Base-by-base conservation (phyloP, 495 filamentous ascomycete species). In the Apiosordaria backusii region DNA sequence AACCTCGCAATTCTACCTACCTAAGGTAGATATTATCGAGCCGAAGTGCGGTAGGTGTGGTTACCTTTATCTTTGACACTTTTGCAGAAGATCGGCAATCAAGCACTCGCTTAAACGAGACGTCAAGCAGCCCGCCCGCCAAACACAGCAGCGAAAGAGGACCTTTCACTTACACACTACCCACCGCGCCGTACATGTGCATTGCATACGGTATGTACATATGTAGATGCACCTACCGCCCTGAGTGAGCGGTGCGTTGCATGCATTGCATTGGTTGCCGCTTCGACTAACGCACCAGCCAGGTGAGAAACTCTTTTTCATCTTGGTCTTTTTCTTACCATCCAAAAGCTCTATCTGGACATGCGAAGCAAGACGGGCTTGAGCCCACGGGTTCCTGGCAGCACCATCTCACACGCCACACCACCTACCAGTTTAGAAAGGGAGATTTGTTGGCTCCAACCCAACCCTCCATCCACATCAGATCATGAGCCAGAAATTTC, bases 241-340 rank as follows among this genome's bases (percentile, higher is more conserved):
- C 52, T 55, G 52, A 69, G 72, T 73, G 71, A 76, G 66, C 66
- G 67, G 71, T 60, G 65, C 60, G 63, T 59, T 73, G 75, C 77
- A 80, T 80, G 77, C 78, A 79, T 80, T 80, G 77, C 78, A 79
- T 80, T 78, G 76, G 78, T 68, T 75, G 74, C 78, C 76, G 74
- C 73, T 71, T 68, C 35, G 35, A 45, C 35, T 45, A 45, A 45
- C 35, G 35, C 35, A 45, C 35, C 35, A 45, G 5, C n/a, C 35
- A 45, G 5, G 9, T 45, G 10, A 13, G 3, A 15, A 45, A 13
- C 35, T 45, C 2, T 45, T 45, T 45, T 45, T 45, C 0, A 2
- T 13, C 35, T 45, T 45, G n/a, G n/a, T 15, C 10, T 10, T 35
- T 35, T 35, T 35, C 29, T 35, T 35, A 35, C 29, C 29, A 5